phyloP scores from a whole-genome alignment of 2,329 filamentous ascomycete genomes.

The Calcarisporium arbuscula region DNA sequence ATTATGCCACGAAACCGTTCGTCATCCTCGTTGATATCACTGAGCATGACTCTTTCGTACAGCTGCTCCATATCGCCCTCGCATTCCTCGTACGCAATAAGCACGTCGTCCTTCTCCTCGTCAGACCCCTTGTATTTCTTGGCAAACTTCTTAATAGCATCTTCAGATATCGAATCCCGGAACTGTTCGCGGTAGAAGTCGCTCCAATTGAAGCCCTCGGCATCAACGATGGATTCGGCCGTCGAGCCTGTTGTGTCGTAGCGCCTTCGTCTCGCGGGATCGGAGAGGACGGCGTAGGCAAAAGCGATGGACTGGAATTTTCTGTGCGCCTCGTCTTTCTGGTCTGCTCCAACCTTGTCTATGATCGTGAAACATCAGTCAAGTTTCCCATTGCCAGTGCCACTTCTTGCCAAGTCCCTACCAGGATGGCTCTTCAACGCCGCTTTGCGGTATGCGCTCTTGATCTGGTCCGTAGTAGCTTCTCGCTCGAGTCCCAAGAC shows the following conservation, averaged over 20 bases:
- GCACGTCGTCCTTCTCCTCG: conserved; percentile 73
- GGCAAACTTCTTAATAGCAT: conserved; percentile 70
- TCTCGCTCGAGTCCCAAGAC: conserved; percentile 65
- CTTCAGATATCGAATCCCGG: conserved; percentile 64
- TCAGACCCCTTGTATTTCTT: conserved; percentile 76
- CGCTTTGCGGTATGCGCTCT: conserved; percentile 83
- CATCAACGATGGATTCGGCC: conserved; percentile 70
- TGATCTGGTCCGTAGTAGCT: conserved; percentile 74
- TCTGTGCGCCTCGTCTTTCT: conserved; percentile 66
- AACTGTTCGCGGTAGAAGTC: conserved; percentile 86
- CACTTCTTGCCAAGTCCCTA: conserved; percentile 30
- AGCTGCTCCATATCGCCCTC: conserved; percentile 71
- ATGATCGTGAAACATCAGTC: conserved; percentile 12
- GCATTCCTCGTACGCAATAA: conserved; percentile 66
- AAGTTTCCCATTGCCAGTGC: background rate
- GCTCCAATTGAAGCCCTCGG: conserved; percentile 81
- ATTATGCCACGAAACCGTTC: conserved; percentile 77
- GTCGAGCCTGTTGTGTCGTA: conserved; percentile 92
- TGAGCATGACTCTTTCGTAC: conserved; percentile 82
- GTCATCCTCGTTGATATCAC: conserved; percentile 77
- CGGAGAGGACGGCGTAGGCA: conserved; percentile 88
- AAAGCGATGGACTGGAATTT: conserved; percentile 89
- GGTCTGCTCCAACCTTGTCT: conserved; percentile 70
- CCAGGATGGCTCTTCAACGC: conserved; percentile 83
- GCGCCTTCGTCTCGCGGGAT: conserved; percentile 69